Conservation (phyloP, 108 stramenopile species). For the Mediolabrus comicus region DNA sequence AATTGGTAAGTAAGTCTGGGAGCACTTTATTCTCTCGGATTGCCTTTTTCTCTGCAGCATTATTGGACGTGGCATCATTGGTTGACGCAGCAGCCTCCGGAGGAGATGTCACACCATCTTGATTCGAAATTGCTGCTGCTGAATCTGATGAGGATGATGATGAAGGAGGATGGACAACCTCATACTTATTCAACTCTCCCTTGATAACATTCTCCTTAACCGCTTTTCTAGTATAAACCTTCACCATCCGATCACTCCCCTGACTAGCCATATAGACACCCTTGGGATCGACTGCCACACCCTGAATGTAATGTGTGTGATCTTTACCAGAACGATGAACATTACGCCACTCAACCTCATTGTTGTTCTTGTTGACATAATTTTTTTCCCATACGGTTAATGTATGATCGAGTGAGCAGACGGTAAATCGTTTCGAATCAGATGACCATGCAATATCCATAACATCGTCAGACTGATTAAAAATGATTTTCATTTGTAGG, state of each 20-base stretch:
- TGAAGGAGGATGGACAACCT: neutral
- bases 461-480: slow-evolving; percentile 69
- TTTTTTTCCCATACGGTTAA: slow-evolving; percentile 57
- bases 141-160: neutral
- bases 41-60: slow-evolving; percentile 11
- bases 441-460: slow-evolving; percentile 72
- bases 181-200: slow-evolving; percentile 51
- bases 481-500: slow-evolving; percentile 54
- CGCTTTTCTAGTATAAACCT: slow-evolving; percentile 60
- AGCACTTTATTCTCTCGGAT: slow-evolving; percentile 16
- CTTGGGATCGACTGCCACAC: slow-evolving; percentile 83
- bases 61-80: neutral
- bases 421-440: slow-evolving; percentile 68
- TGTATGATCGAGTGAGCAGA: slow-evolving; percentile 76
- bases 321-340: slow-evolving; percentile 68
- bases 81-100: too few species aligned
- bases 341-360: slow-evolving; percentile 42
- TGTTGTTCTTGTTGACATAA: neutral
- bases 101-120: slow-evolving; percentile 9
- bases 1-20: slow-evolving; percentile 7
- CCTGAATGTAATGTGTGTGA: slow-evolving; percentile 87
- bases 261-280: slow-evolving; percentile 84
- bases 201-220: slow-evolving; percentile 51
- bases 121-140: slow-evolving; percentile 2
- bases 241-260: slow-evolving; percentile 87